Evolutionary conservation across 1,139 yeast genomes (phyloP), one percentile per base, ranked within the genome.

Genomic region (Kodamaea sp.): DNA sequence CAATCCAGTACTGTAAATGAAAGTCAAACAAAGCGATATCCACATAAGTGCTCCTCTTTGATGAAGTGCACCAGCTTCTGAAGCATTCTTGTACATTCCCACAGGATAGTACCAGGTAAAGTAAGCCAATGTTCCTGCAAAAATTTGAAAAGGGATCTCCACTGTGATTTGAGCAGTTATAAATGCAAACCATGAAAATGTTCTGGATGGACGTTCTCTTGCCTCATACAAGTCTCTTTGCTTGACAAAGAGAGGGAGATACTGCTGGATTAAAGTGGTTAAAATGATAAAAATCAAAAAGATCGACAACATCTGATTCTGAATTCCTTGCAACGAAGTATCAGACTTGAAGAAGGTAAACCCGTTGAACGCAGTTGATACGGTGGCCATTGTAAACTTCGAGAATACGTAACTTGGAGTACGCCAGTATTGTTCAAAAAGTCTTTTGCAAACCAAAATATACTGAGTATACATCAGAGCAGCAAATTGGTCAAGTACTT

Each of bases 21-120:
- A 68, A 7, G 65, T 44, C 50, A 62, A 33, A 55, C 76, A 35
- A 69, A 68, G 52, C 55, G 55, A 50, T 60, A 76, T 35, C 72
- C 74, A 59, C 60, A 61, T 55, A 40, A 67, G 53, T 38, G 67
- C 59, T 64, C 83, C 71, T 56, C 74, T 51, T 32, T 53, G 46
- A 26, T 42, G 27, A 10, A 55, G 56, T 1, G 44, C 24, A 34
- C 55, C 46, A 21, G 51, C 55, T 24, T 54, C 46, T 4, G 57
- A 57, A 6, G 88, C 84, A 54, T 81, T 81, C 8, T 52, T 39
- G 50, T 79, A 76, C 39, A 80, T 63, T 2, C 94, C 95, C 43
- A 85, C 77, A 5, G 96, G 94, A 54, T 84, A 88, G 60, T 86
- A 88, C 80, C 86, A 86, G 41, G 82, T 75, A 53, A 85, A 75